Base-by-base conservation (phyloP, 768 basidiomycete genomes). In the Tremella fuciformis region DNA sequence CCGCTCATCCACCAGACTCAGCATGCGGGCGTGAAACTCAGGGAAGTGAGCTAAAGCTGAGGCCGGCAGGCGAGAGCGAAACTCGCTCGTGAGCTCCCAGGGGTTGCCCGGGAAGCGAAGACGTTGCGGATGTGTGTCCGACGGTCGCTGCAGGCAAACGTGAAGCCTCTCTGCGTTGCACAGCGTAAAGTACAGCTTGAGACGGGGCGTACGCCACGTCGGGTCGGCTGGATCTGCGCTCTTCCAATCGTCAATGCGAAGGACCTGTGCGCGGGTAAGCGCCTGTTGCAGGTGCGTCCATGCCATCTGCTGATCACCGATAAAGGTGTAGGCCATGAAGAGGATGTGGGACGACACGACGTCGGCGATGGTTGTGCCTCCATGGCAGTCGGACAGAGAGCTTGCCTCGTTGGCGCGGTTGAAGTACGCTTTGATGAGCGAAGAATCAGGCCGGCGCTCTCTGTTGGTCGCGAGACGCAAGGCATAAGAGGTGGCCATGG, bases 231-330 rank as follows among this genome's bases (percentile, higher is more conserved):
- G 25, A 18, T n/a, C 21, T 8, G 18, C 4, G n/a, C 25, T 24
- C 15, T 50, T 24, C 18, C 21, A 29, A 8, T n/a, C 49, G 25
- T 50, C 49, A 8, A 50, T 22, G 16, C 25, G 15, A 6, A 50
- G 25, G 7, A 22, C 19, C 25, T 50, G 49, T 22, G 21, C 49
- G 8, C 49, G 18, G 16, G 49, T 50, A n/a, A 50, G 21, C 8
- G 49, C 49, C 22, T 50, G 49, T n/a, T 50, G 49, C 4, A 50
- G 25, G 25, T 50, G 25, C 15, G 8, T 21, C 49, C 49, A 50
- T 16, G 49, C 18, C 25, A 16, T n/a, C 8, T 50, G 18, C 16
- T 50, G 21, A 21, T 21, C 25, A 7, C 25, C 25, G 8, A 50
- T n/a, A 8, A 16, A 50, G 3, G 16, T 24, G 25, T n/a, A 50